Conservation (phyloP, 1,284 basidiomycete species). For the Sporisorium reilianum region DNA sequence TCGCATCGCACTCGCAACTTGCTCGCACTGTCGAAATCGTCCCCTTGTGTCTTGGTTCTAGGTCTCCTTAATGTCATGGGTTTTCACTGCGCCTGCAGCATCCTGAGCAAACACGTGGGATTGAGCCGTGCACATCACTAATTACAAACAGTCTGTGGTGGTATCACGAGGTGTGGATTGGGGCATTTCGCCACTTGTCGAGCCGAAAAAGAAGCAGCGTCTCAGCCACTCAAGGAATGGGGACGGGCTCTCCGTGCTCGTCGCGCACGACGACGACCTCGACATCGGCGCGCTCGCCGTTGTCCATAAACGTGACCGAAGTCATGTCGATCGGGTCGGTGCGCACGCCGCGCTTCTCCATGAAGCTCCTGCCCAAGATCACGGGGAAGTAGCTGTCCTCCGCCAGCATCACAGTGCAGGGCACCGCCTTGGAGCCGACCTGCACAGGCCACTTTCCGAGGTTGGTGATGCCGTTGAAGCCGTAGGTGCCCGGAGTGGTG, state of each 20-base stretch:
- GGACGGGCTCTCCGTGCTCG: slow-evolving; percentile 67
- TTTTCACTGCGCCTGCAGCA: not conserved
- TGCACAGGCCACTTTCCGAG: slow-evolving; percentile 71
- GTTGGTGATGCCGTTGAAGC: slow-evolving; percentile 80
- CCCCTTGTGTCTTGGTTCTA: not conserved
- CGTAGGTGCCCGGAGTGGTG: slow-evolving; percentile 76
- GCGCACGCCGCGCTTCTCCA: slow-evolving; percentile 86
- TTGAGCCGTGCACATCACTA: slow-evolving; percentile 18
- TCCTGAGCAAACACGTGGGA: not conserved
- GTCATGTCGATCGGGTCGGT: slow-evolving; percentile 78
- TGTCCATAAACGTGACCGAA: slow-evolving; percentile 87
- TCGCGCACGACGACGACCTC: slow-evolving; percentile 69
- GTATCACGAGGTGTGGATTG: slow-evolving; percentile 17
- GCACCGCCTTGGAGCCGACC: slow-evolving; percentile 72
- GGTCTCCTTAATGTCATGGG: slow-evolving; percentile 3
- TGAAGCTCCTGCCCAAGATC: slow-evolving; percentile 91
- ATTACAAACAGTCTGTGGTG: slow-evolving; percentile 32
- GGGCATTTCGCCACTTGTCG: not conserved
- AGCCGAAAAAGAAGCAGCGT: too few species aligned
- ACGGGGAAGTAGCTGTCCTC: slow-evolving; percentile 98
- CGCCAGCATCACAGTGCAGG: slow-evolving; percentile 76
- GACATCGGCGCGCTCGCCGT: slow-evolving; percentile 78
- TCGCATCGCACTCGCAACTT: slow-evolving; percentile 3
- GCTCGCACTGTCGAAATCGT: not conserved
- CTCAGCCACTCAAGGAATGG: slow-evolving; percentile 54